Conservation (phyloP, 805 yeast genomes). For the Wickerhamiella spandovensis region DNA sequence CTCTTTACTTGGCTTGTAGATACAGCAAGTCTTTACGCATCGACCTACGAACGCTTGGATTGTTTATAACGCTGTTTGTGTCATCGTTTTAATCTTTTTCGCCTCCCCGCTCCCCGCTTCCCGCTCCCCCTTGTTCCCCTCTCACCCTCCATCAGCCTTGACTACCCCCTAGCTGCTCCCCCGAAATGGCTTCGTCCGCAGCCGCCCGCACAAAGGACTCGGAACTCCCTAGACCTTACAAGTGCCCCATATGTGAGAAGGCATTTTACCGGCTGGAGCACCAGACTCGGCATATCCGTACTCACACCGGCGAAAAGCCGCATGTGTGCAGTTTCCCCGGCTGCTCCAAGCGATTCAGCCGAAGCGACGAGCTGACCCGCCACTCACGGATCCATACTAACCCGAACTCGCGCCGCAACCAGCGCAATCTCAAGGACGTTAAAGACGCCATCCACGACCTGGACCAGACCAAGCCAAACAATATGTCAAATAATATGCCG, state of each 20-base stretch:
- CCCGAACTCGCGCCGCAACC: slow-evolving; percentile 24
- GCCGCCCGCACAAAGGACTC: background rate
- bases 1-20: background rate
- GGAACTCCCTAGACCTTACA: slow-evolving; percentile 52
- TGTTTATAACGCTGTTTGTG: no score
- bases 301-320: slow-evolving; percentile 91
- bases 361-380: slow-evolving; percentile 77
- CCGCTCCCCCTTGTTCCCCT: background rate
- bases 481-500: background rate
- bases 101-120: no score
- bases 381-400: slow-evolving; percentile 64
- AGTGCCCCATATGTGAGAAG: slow-evolving; percentile 72
- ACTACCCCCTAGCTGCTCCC: background rate
- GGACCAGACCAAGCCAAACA: background rate
- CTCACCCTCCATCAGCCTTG: background rate
- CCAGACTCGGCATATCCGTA: slow-evolving; percentile 80
- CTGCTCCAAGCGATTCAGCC: slow-evolving; percentile 66
- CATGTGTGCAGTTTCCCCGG: slow-evolving; percentile 65
- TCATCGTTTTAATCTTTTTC: no score
- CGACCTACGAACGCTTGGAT: no score
- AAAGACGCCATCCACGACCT: background rate
- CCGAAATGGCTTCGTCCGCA: background rate
- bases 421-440: background rate
- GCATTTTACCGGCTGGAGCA: slow-evolving; percentile 84
- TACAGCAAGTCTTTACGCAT: no score